Evolutionary conservation across 768 basidiomycete genomes (phyloP), one percentile per base, ranked within the genome.

Genomic region (Amanita molliuscula): DNA sequence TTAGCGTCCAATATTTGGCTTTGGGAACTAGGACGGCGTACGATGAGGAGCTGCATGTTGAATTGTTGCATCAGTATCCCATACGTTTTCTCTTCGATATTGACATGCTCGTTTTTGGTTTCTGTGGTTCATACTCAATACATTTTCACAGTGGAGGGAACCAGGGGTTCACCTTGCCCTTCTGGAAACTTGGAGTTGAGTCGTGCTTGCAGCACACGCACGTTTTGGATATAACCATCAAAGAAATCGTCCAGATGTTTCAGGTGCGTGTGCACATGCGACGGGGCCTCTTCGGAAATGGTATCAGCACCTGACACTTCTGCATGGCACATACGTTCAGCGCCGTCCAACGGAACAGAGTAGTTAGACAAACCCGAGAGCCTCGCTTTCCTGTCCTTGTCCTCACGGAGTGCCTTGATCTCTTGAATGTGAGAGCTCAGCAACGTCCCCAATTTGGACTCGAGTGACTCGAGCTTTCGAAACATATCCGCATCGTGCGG

Each of bases 11-110:
- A 26, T 21, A 48, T 15, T 20, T 16, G 20, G 28, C 20, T 4
- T 7, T 20, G 33, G 40, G 36, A 48, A 11, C n/a, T 31, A 13
- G 6, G 16, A 48, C 9, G 38, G 48, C 62, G 34, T 42, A 65
- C 64, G 35, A 62, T 61, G 4, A 65, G 48, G n/a, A 63, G 56
- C 23, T 58, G 58, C 57, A 60, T 62, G 42, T 56, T 59, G 45
- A 65, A 64, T 44, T 65, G 62, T 15, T 59, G 58, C 20, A 50
- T 54, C 13, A 62, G 35, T 1, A 50, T 43, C 26, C 60, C 59
- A 40, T 52, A 58, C 1, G 46, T 50, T 33, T 50, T 56, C 8
- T 18, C 44, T 8, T 53, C 47, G 18, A 45, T 40, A 25, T 53
- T 50, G 29, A 29, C 11, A 13, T 51, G 34, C 5, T 44, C 44